Conservation (phyloP, 805 yeast species). For the Zygosaccharomyces bisporus region DNA sequence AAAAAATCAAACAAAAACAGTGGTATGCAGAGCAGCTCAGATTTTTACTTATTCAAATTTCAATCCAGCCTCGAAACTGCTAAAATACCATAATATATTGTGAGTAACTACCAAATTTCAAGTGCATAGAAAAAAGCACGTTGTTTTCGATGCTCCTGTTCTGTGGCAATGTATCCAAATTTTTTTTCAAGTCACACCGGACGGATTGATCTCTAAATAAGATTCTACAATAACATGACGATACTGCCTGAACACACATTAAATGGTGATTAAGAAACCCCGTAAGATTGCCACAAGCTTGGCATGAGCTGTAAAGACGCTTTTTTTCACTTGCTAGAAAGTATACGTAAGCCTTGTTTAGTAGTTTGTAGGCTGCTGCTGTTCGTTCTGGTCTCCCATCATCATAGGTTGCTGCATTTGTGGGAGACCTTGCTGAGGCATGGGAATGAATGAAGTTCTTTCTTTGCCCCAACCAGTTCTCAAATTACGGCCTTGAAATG, state of each 20-base stretch:
- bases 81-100: background rate
- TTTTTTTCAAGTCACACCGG: conserved; percentile 5
- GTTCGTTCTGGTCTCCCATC: conserved; percentile 6
- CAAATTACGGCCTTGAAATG: conserved; percentile 70
- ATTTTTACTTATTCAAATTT: conserved; percentile 1
- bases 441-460: conserved; percentile 37
- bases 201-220: background rate
- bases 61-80: background rate
- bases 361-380: conserved; percentile 1
- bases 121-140: background rate
- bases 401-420: conserved; percentile 19
- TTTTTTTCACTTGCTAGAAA: background rate
- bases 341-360: background rate
- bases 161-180: conserved; percentile 3
- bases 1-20: background rate
- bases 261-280: too few species aligned
- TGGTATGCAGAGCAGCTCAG: background rate
- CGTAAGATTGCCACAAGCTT: too few species aligned
- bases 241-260: background rate
- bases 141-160: background rate
- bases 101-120: background rate
- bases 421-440: conserved; percentile 13
- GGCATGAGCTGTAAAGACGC: background rate
- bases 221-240: background rate
- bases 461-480: conserved; percentile 88